Percentiles rank a stretch among this genome's conserved stretches.
Conservation (phyloP, 139 green algal genomes). For the Pleodorina starrii region DNA sequence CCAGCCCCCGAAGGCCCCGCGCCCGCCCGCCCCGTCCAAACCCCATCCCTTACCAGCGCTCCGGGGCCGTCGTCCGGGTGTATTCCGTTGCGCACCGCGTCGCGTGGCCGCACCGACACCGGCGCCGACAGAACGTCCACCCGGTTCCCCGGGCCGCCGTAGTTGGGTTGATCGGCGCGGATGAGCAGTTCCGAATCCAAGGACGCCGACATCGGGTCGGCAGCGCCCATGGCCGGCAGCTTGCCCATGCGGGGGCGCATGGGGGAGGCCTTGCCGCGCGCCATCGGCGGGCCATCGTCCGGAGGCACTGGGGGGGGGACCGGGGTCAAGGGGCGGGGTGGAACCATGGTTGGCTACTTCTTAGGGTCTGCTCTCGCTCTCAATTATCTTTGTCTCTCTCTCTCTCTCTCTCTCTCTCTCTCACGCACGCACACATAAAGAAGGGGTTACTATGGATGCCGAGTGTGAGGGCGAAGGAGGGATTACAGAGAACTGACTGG, state of each 20-base stretch:
- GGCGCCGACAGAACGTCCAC: background rate
- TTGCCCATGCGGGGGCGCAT: conserved; percentile 33
- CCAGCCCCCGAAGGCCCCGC: too few species aligned
- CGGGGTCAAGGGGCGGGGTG: too few species aligned
- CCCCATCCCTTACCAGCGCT: background rate
- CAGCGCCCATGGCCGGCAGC: conserved; percentile 21
- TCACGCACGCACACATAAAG: too few species aligned
- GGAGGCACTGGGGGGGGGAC: background rate
- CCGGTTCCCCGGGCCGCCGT: background rate
- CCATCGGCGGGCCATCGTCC: background rate
- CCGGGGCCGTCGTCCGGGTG: background rate
- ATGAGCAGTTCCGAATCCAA: conserved; percentile 2
- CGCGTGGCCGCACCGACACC: background rate
- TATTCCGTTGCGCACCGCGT: conserved; percentile 6
- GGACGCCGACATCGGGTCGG: background rate
- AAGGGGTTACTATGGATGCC: too few species aligned
- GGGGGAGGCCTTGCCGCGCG: conserved; percentile 10
- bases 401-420: too few species aligned
- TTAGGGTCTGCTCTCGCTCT: too few species aligned
- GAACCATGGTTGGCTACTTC: too few species aligned
- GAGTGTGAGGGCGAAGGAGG: too few species aligned
- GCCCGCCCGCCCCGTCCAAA: too few species aligned
- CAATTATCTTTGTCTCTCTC: too few species aligned
- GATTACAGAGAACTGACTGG: too few species aligned
- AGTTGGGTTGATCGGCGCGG: background rate